Conservation (phyloP, 2,329 filamentous ascomycete species). For the Aspergillus sp. region DNA sequence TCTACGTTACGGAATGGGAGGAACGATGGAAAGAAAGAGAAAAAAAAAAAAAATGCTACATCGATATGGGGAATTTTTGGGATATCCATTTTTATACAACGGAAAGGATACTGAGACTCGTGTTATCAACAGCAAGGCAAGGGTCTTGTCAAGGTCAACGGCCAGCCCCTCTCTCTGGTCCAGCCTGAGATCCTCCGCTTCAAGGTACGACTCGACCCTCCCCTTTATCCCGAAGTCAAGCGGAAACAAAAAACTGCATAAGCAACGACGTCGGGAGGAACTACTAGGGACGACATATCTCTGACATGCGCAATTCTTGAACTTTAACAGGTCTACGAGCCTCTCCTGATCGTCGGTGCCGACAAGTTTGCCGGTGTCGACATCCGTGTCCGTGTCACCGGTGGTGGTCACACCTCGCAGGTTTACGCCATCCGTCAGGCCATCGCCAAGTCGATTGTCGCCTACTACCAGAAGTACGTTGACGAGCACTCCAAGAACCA, state of each 20-base stretch:
- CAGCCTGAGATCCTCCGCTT: constrained; percentile 96
- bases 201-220: constrained; percentile 60
- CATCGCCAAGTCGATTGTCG: constrained; percentile 94
- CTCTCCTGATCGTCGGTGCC: constrained; percentile 90
- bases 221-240: background rate
- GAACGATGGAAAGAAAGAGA: constrained; percentile 7
- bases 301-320: constrained; percentile 4
- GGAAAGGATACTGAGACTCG: constrained; percentile 23
- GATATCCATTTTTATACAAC: too few species aligned
- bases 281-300: background rate
- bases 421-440: constrained; percentile 98
- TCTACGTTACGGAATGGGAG: constrained; percentile 4
- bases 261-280: background rate
- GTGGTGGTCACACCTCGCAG: constrained; percentile 96
- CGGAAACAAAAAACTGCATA: constrained; percentile 1
- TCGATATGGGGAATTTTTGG: background rate
- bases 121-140: constrained; percentile 57
- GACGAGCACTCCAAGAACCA: constrained; percentile 99
- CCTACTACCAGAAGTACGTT: constrained; percentile 99
- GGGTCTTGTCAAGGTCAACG: constrained; percentile 98
- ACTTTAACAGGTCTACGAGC: constrained; percentile 79
- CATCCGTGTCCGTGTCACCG: constrained; percentile 92
- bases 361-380: constrained; percentile 97
- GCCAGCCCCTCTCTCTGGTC: constrained; percentile 87
- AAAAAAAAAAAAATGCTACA: constrained; percentile 6